A percentile compares a stretch with the other conserved stretches of the same genome.
Conservation (phyloP, 176 grass and related monocot genomes). For the Guadua angustifolia region DNA sequence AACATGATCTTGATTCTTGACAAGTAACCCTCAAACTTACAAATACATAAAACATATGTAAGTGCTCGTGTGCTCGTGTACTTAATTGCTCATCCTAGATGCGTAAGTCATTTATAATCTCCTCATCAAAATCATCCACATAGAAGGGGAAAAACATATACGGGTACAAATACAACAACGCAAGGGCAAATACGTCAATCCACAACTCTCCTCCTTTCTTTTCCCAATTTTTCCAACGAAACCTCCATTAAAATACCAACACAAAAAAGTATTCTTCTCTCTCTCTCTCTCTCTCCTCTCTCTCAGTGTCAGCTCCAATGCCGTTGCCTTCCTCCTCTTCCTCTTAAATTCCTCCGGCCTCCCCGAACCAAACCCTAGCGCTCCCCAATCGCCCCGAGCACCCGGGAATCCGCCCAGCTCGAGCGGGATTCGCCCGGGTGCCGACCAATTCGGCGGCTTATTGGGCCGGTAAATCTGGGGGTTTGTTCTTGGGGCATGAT, state of each 20-base stretch:
- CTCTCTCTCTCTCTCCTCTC: not conserved
- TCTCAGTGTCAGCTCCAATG: constrained; percentile 58
- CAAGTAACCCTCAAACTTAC: too few species aligned
- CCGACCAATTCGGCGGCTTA: constrained; percentile 32
- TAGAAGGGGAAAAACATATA: too few species aligned
- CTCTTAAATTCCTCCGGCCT: constrained; percentile 46
- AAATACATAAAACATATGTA: too few species aligned
- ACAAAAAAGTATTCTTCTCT: constrained; percentile 31
- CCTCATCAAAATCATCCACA: too few species aligned
- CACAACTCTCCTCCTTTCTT: not conserved
- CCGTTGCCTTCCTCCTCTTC: constrained; percentile 50
- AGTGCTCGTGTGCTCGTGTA: too few species aligned
- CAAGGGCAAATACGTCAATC: constrained; percentile 21
- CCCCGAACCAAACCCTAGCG: constrained; percentile 45
- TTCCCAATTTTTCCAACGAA: not conserved
- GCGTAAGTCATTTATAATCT: too few species aligned
- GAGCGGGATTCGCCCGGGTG: constrained; percentile 22
- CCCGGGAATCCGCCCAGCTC: constrained; percentile 37
- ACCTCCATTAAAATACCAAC: not conserved
- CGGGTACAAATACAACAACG: too few species aligned
- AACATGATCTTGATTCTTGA: too few species aligned
- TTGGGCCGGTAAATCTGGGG: constrained; percentile 3
- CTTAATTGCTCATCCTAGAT: too few species aligned
- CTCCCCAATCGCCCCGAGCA: constrained; percentile 24
- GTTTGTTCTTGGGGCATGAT: constrained; percentile 39